Evolutionary conservation across 495 filamentous ascomycete genomes (phyloP), one percentile per base, ranked within the genome.

Genomic region (Penicillium cinerascens): DNA sequence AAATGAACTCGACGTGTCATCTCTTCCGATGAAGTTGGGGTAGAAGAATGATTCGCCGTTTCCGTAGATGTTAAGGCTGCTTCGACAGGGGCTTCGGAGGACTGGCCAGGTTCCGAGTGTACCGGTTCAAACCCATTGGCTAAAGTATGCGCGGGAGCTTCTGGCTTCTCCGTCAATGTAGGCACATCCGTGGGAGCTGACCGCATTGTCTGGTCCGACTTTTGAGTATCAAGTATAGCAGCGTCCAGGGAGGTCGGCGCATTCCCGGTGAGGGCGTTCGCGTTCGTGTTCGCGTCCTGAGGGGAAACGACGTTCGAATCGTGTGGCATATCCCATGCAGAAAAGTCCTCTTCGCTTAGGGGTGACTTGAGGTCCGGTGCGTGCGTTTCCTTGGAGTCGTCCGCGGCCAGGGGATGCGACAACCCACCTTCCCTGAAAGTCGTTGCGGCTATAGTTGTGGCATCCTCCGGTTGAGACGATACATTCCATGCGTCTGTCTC

Each of bases 401-500:
- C 51, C 33, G 48, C 43, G 41, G 56, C 47, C 33, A 58, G 17
- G 39, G 29, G 26, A 44, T 52, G 49, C 42, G 57, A 42, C 26
- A 54, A 42, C 9, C 26, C 44, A 42, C 40, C 47, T 42, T 50
- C 35, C 3, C 45, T 44, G 21, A 36, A 39, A 33, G 41, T 42
- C 16, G 59, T 52, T 42, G 57, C 44, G 42, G 38, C 48, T 15
- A 47, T 15, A 15, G 37, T 11, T 16, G 39, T 44, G 29, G 58
- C 35, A 41, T 56, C 54, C 13, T 74, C 69, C 17, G 72, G 64
- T 54, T 66, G 59, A 17, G 68, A 54, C 2, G 74, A 71, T 42
- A 73, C 71, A 67, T 79, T 72, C 76, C 76, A 79, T 1, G 61
- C 51, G 36, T 56, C 57, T 6, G 49, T 47, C 9, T 54, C 59